Evolutionary conservation across 345 rosid species (phyloP).

Genomic region (Toxicodendron radicans): DNA sequence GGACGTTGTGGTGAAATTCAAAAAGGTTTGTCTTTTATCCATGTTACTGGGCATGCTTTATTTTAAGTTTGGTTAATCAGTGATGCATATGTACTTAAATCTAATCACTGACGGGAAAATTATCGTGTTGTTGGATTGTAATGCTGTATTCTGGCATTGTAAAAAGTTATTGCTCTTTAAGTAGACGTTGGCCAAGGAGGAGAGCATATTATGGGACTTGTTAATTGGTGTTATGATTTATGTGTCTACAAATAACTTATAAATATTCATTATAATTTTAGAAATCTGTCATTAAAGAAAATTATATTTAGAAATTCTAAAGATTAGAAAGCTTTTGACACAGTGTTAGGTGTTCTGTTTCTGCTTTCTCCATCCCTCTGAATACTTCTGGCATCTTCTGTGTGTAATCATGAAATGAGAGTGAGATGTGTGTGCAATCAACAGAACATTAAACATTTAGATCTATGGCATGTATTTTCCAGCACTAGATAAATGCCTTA

Average conservation of each 20-base stretch:
- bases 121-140: too few relatives aligned
- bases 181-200: neutral
- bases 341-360: too few relatives aligned
- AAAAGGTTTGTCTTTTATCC: constrained; percentile 55
- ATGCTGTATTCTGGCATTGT: neutral
- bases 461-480: neutral
- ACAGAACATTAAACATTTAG: neutral
- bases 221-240: too few relatives aligned
- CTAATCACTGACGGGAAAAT: neutral
- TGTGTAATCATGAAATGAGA: neutral
- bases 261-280: too few relatives aligned
- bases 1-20: constrained; percentile 79
- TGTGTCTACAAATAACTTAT: too few relatives aligned
- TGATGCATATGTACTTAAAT: constrained; percentile 5
- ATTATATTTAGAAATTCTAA: too few relatives aligned
- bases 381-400: neutral
- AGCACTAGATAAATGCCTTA: constrained; percentile 4
- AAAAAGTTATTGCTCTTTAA: neutral
- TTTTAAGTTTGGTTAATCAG: constrained; percentile 16
- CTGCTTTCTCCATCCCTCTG: too few relatives aligned
- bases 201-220: neutral
- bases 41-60: constrained; percentile 5
- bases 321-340: too few relatives aligned
- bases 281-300: too few relatives aligned
- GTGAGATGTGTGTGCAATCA: constrained; percentile 7